Conservation (phyloP, 2,329 filamentous ascomycete species). For the Fusarium secorum region DNA sequence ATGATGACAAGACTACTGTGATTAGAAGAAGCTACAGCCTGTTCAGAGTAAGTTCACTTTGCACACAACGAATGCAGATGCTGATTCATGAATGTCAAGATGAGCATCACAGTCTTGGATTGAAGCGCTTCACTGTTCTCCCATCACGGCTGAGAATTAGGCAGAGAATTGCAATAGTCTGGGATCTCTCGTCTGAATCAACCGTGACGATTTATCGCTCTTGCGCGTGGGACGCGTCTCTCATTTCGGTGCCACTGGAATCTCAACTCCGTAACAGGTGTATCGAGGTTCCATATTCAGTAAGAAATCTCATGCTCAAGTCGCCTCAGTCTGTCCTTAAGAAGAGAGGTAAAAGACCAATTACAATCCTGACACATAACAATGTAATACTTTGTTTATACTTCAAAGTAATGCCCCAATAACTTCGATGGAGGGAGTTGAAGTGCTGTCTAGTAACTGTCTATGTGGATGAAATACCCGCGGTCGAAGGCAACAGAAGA, state of each 20-base stretch:
- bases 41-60: too few species aligned
- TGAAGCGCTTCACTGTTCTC: background rate
- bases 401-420: rapidly evolving
- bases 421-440: rapidly evolving
- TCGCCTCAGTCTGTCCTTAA: rapidly evolving
- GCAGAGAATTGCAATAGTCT: rapidly evolving
- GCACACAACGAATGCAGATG: too few species aligned
- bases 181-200: rapidly evolving
- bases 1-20: background rate
- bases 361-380: rapidly evolving
- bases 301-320: rapidly evolving
- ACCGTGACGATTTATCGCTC: rapidly evolving
- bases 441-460: rapidly evolving
- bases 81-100: rapidly evolving
- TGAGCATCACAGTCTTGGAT: background rate
- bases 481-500: background rate
- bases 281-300: rapidly evolving
- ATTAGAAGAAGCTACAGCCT: too few species aligned
- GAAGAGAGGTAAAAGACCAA: rapidly evolving
- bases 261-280: rapidly evolving
- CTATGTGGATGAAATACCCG: rapidly evolving
- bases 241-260: rapidly evolving
- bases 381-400: rapidly evolving
- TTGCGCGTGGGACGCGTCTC: rapidly evolving
- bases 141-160: rapidly evolving